phyloP scores from a whole-genome alignment of 495 filamentous ascomycete species.

The Trypethelium eluteriae region DNA sequence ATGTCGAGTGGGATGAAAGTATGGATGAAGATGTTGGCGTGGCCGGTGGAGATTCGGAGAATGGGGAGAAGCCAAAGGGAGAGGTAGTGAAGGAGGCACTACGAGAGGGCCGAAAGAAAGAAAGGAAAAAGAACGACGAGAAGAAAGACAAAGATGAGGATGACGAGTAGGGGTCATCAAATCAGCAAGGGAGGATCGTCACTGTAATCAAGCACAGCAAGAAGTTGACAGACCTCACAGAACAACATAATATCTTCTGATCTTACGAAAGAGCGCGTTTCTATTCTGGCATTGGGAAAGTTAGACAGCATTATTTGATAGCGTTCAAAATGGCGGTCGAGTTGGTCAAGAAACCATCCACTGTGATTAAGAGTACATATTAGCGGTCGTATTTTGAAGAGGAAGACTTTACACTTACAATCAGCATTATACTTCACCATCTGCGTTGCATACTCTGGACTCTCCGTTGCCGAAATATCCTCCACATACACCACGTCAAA shows the following conservation, averaged over 20 bases:
- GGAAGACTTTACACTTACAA: not conserved
- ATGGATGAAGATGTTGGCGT: conserved; percentile 48
- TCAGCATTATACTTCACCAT: conserved; percentile 25
- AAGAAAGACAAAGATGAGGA: conserved; percentile 41
- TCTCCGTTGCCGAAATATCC: conserved; percentile 24
- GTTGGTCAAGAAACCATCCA: conserved; percentile 5
- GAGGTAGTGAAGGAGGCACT: conserved; percentile 37
- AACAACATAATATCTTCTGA: too few relatives aligned
- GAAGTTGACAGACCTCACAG: not conserved
- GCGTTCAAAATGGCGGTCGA: conserved; percentile 6
- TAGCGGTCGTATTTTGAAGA: not conserved
- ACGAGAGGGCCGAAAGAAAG: conserved; percentile 36
- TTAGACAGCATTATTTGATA: not conserved
- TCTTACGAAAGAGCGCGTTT: not conserved
- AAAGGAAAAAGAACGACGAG: conserved; percentile 41
- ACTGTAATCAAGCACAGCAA: not conserved
- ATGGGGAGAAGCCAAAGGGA: conserved; percentile 37
- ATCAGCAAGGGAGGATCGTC: too few relatives aligned
- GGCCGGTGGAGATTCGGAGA: conserved; percentile 36
- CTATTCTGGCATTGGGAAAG: not conserved
- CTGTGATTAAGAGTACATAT: not conserved
- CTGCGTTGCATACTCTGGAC: conserved; percentile 27
- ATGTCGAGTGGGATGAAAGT: conserved; percentile 87
- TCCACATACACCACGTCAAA: conserved; percentile 31
- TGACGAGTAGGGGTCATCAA: conserved; percentile 25